Evolutionary conservation across 2,329 filamentous ascomycete genomes (phyloP), one percentile per base, ranked within the genome.

Genomic region (Phyllachora maydis): DNA sequence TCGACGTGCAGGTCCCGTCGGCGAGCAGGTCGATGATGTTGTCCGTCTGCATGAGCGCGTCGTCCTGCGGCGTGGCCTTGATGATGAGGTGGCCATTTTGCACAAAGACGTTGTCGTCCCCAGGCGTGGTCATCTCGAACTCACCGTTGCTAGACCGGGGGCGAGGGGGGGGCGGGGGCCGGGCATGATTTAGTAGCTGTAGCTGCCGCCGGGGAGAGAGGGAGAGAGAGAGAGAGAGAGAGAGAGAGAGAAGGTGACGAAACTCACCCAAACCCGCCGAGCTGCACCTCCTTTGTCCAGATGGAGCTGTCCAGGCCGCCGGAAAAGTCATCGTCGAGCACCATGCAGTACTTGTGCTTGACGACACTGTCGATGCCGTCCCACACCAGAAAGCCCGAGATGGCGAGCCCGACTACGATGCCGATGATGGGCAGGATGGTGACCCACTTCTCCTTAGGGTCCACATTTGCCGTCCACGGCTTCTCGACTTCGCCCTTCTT

Each of bases 381-480:
- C 58, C 69, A 88, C 22, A 88, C 54, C 21, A 88, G 48, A 36
- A 83, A 65, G 1, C 59, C 77, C 1, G 72, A 65, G 19, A 83
- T 49, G 3, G 44, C 62, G 17, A 85, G 42, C 9, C 79, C 79
- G 9, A 82, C 30, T 3, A 69, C 22, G 23, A 88, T 64, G 22
- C 77, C 78, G 13, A 79, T 42, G 19, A 82, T 40, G 3, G 78
- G 78, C 27, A 90, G 61, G 31, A 85, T 81, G 3, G 72, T 82
- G 6, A 79, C 69, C 78, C 78, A 88, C 52, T 81, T 88, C 56
- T 85, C 75, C 43, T 69, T 74, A 8, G 73, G 70, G 33, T 83
- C 72, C 27, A 56, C 67, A 40, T 69, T 71, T n/a, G 62, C 47
- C 18, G 74, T 47, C 79, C 79, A 88, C 8, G 78, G 74, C 49